phyloP scores from a whole-genome alignment of 2,329 filamentous ascomycete genomes.

The Grosmannia serpens region DNA sequence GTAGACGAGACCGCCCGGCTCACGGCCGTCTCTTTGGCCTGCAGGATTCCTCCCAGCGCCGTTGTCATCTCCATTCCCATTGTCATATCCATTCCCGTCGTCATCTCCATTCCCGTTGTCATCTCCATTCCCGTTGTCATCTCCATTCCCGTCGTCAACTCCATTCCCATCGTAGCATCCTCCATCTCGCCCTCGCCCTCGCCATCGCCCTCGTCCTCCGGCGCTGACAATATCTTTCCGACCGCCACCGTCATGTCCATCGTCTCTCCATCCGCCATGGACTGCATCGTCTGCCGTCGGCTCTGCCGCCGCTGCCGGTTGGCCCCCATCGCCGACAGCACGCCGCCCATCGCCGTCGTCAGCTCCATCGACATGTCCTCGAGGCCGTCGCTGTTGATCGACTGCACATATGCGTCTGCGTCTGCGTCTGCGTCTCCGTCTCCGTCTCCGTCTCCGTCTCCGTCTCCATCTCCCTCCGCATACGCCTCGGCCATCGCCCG shows the following conservation, averaged over 20 bases:
- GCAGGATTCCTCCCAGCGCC: slow-evolving; percentile 51
- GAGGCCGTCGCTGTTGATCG: slow-evolving; percentile 29
- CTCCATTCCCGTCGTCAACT: slow-evolving; percentile 40
- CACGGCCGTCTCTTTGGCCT: slow-evolving; percentile 12
- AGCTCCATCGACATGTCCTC: slow-evolving; percentile 75
- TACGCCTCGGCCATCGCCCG: slow-evolving; percentile 18
- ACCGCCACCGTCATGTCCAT: slow-evolving; percentile 45
- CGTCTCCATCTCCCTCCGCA: slow-evolving; percentile 88
- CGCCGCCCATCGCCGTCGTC: slow-evolving; percentile 51
- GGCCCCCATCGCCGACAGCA: slow-evolving; percentile 23
- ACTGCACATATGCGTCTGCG: not conserved
- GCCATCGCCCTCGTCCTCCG: slow-evolving; percentile 17
- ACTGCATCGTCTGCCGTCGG: slow-evolving; percentile 16
- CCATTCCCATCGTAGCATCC: slow-evolving; percentile 46
- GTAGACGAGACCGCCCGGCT: not conserved
- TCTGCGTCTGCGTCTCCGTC: slow-evolving; percentile 14
- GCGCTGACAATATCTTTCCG: slow-evolving; percentile 7
- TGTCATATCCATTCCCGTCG: slow-evolving; percentile 21
- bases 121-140: slow-evolving; percentile 16
- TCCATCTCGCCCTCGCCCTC: slow-evolving; percentile 19
- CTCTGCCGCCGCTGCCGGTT: slow-evolving; percentile 9
- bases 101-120: slow-evolving; percentile 21
- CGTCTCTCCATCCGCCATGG: slow-evolving; percentile 21
- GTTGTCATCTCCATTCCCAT: slow-evolving; percentile 59
- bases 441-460: slow-evolving; percentile 44